Percentiles rank a stretch among this genome's conserved stretches.
These are phyloP conservation scores for Monilinia vaccinii-corymbosi DNA, from an alignment of 2,329 filamentous ascomycete genomes.

Conservation along the genomic window DNA sequence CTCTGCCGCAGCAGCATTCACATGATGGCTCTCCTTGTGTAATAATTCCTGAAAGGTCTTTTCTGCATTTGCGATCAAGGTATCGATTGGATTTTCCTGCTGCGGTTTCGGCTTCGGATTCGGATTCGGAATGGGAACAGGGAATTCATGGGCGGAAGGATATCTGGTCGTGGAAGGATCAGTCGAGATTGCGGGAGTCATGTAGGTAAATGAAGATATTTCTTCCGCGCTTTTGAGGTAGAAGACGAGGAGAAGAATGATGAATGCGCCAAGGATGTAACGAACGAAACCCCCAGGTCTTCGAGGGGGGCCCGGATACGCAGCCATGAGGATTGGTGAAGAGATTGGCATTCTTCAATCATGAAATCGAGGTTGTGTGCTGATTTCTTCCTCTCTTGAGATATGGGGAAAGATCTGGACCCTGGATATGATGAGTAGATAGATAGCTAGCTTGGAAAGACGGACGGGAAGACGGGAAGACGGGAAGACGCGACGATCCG, in stretches of 20 bases:
- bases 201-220: background rate
- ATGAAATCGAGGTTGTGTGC: background rate
- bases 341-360: conserved; percentile 21
- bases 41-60: conserved; percentile 33
- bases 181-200: background rate
- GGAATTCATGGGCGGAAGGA: background rate
- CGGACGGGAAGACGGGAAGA: background rate
- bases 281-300: conserved; percentile 21
- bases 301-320: conserved; percentile 24
- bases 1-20: conserved; percentile 38
- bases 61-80: conserved; percentile 35
- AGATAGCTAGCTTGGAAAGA: too few species aligned
- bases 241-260: conserved; percentile 13
- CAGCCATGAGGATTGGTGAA: conserved; percentile 24
- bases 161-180: background rate
- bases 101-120: background rate
- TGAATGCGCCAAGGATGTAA: conserved; percentile 16
- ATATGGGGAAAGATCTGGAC: background rate
- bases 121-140: background rate
- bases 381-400: too few species aligned
- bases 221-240: conserved; percentile 12
- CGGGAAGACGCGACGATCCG: background rate
- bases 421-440: background rate
- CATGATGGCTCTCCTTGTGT: conserved; percentile 34
- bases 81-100: conserved; percentile 36